Percentiles rank a stretch among this genome's conserved stretches.
Evolutionary conservation across 2,329 filamentous ascomycete species (phyloP).

Genomic region (Zymoseptoria ardabiliae): DNA sequence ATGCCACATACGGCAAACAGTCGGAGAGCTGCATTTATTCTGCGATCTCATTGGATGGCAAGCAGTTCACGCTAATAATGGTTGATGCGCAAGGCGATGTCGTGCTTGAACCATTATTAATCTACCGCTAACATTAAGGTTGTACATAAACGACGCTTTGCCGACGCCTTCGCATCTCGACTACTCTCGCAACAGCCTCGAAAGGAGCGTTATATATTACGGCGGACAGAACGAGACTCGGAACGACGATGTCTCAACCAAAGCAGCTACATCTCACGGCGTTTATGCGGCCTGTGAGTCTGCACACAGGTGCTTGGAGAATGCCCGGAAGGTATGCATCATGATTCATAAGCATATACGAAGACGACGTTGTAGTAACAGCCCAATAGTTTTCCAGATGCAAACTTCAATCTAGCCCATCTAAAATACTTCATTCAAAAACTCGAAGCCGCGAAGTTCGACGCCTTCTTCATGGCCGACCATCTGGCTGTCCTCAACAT

Average conservation of each 20-base stretch:
- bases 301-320: slow-evolving; percentile 44
- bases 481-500: slow-evolving; percentile 31
- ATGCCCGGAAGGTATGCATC: neutral
- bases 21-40: neutral
- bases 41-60: neutral
- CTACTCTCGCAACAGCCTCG: neutral
- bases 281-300: slow-evolving; percentile 36
- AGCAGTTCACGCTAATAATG: neutral
- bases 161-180: neutral
- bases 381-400: slow-evolving; percentile 48
- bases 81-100: neutral
- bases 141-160: neutral
- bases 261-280: slow-evolving; percentile 11
- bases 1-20: neutral
- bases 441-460: slow-evolving; percentile 43
- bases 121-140: neutral
- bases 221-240: neutral
- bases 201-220: neutral
- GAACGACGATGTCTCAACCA: neutral
- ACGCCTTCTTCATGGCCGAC: slow-evolving; percentile 47
- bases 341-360: neutral
- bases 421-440: slow-evolving; percentile 48
- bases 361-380: slow-evolving; percentile 41
- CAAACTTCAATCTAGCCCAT: slow-evolving; percentile 51
- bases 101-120: neutral